Base-by-base conservation (phyloP, 805 yeast genomes). In the Tetrapisispora nanseiensis region DNA sequence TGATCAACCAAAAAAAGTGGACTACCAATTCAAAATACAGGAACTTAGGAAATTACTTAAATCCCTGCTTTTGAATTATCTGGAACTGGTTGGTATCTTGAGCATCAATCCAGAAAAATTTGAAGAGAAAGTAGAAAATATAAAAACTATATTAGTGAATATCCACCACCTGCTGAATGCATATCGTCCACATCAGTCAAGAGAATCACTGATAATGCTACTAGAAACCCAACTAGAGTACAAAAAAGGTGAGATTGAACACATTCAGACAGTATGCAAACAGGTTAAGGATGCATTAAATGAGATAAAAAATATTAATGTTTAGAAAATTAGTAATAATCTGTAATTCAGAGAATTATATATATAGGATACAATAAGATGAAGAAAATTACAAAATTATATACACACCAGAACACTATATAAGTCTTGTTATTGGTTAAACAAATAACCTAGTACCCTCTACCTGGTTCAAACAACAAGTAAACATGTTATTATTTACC, bases 141-240 rank as follows among this genome's bases (percentile, higher is more conserved):
- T 92, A 30, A 75, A 94, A 48, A 72, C 82, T 12, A 78, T 90
- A 10, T 66, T 92, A 40, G 82, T 90, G 56, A 92, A 92, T 56
- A 79, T 92, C 49, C 97, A 92, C 59, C 97, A 92, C 60, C 66
- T 92, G 29, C 66, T 92, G 45, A 92, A 92, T 59, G 87, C 89
- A 40, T 92, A 92, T 62, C 70, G 98, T 46, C 92, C 97, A 3
- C 97, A 92, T 62, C 98, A 92, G 58, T 82, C 95, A 3, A 71
- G 97, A 40, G 98, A 92, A 55, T 80, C 89, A 39, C 68, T 92
- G 49, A 85, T 87, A 33, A 70, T 86, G 69, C 67, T 82, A 41
- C 64, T 86, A 57, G 78, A 74, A 52, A 80, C 76, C 41, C 87
- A 83, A 55, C 75, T 90, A 27, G 83, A 75, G 39, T 68, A 71